A percentile compares a stretch with the other conserved stretches of the same genome.
Evolutionary conservation across 1,139 yeast genomes (phyloP).

Genomic region (Geotrichum phurueaensis): DNA sequence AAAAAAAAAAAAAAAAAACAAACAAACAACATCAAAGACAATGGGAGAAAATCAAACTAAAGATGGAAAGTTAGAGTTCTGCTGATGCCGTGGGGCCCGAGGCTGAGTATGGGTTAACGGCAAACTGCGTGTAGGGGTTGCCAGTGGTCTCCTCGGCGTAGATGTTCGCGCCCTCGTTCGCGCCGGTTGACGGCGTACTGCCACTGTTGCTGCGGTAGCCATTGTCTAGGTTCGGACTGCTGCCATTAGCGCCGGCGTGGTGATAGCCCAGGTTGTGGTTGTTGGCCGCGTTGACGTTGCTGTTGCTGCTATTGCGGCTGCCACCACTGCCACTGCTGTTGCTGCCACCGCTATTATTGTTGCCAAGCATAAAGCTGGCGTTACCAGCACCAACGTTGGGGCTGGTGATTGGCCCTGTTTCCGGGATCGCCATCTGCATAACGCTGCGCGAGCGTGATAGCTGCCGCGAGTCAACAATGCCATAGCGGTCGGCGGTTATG

Average conservation of each 20-base stretch:
- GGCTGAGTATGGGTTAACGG: background rate
- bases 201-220: background rate
- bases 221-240: background rate
- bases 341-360: background rate
- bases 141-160: background rate
- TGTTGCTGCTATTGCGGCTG: background rate
- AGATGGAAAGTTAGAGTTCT: background rate
- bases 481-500: constrained; percentile 10
- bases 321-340: background rate
- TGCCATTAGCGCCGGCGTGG: background rate
- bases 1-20: background rate
- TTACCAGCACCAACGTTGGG: background rate
- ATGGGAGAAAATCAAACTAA: background rate
- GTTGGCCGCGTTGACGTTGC: background rate
- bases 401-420: constrained; percentile 1
- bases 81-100: background rate
- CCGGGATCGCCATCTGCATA: constrained; percentile 3
- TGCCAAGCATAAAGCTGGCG: background rate
- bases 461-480: constrained; percentile 12
- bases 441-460: constrained; percentile 13
- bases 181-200: background rate
- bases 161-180: background rate
- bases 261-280: background rate
- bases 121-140: background rate
- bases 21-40: too few species aligned